Base-by-base conservation (phyloP, 768 basidiomycete species). In the Trametes punicea region DNA sequence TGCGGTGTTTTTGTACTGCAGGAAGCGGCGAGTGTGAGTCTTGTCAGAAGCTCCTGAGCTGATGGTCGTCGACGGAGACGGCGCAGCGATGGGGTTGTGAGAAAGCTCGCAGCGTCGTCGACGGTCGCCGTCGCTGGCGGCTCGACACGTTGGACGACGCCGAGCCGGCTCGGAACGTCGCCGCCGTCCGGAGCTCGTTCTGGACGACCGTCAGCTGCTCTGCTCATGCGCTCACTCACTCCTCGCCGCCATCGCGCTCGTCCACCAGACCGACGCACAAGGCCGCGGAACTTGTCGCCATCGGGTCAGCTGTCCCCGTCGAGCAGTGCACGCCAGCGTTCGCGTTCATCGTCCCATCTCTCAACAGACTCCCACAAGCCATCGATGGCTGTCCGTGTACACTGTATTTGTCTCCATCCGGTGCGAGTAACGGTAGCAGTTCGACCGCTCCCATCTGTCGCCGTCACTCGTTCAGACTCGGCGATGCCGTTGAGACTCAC, bases 281-380 rank as follows among this genome's bases (percentile, higher is more conserved):
- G 13, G 33, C 23, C 27, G 10, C 51, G 41, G 51, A 52, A 16
- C 51, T 41, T 52, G 41, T 52, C 41, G 15, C 2, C 20, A 9
- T 7, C 42, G 34, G 51, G 42, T 52, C 51, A 52, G 29, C 51
- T 51, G 51, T n/a, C n/a, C n/a, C 5, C n/a, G 11, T 10, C 7
- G 13, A 16, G 18, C 31, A 8, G 33, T 25, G 30, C 16, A 48
- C 10, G n/a, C 5, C 31, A 3, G 2, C 42, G 31, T 45, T 42
- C 51, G 33, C 41, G 34, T 52, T 2, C 26, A 51, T 9, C 23
- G 9, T 44, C 41, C 23, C 30, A 18, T 16, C n/a, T 16, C 45
- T 29, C 45, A 15, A 26, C 27, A 36, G 30, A 9, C 30, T 18
- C 18, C 20, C 46, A 15, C 18, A 36, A 31, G 5, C 34, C 34